Evolutionary conservation across 257 asterid species (phyloP).

Genomic region (Solanum chilense): DNA sequence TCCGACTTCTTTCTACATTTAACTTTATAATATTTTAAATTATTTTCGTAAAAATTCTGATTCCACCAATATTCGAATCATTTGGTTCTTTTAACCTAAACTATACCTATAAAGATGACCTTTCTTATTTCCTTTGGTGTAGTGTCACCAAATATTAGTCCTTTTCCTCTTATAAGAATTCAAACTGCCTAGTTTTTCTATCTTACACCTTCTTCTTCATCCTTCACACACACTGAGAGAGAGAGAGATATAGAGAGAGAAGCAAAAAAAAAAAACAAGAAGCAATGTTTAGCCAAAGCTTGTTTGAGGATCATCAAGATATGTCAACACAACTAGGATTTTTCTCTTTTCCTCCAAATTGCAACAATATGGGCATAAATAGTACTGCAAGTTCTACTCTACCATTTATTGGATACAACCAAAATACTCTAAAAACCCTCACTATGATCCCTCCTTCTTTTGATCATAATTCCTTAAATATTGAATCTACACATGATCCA

Average conservation of each 20-base stretch:
- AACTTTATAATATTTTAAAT: neutral
- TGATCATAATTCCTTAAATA: constrained; percentile 10
- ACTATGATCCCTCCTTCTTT: constrained; percentile 15
- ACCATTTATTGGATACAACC: constrained; percentile 29
- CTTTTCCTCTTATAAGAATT: neutral
- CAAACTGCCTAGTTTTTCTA: neutral
- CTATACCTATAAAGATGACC: neutral
- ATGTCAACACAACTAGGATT: constrained; percentile 51
- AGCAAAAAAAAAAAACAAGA: neutral
- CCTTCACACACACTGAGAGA: neutral
- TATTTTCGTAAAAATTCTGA: accelerated
- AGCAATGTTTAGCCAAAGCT: constrained; percentile 41
- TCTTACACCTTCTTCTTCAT: neutral
- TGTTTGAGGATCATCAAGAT: constrained; percentile 72
- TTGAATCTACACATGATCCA: constrained; percentile 14
- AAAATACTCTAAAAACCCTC: constrained; percentile 35
- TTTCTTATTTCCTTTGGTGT: neutral
- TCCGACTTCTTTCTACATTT: neutral
- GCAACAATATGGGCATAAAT: neutral
- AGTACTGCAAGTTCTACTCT: neutral
- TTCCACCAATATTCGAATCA: accelerated
- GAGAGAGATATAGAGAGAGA: neutral
- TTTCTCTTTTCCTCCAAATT: constrained; percentile 34
- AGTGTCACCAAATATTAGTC: neutral
- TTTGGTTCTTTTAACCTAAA: neutral